Evolutionary conservation across 306 rosid species (phyloP).

Genomic region (Malus orientalis): DNA sequence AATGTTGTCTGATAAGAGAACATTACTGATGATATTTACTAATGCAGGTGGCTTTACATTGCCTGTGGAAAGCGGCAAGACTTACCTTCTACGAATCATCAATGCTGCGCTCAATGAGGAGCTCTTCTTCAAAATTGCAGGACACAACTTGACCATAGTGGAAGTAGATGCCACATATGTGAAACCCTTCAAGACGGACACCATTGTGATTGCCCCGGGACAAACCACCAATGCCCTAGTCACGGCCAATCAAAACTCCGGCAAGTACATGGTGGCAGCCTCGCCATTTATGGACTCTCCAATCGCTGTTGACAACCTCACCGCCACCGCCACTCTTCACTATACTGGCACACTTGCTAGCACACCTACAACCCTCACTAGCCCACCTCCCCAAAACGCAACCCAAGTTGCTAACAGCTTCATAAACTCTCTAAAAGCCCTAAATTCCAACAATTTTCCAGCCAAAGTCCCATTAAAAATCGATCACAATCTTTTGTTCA

Average conservation of each 20-base stretch:
- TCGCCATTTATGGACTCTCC: conserved; percentile 88
- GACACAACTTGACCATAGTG: conserved; percentile 62
- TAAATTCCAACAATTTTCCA: conserved; percentile 65
- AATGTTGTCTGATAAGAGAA: neutral
- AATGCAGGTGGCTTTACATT: conserved; percentile 48
- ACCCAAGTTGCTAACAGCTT: conserved; percentile 61
- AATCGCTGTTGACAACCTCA: conserved; percentile 47
- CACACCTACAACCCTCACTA: conserved; percentile 40
- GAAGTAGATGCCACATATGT: conserved; percentile 83
- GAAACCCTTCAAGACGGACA: conserved; percentile 65
- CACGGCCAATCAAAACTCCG: conserved; percentile 47
- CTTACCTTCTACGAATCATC: conserved; percentile 61
- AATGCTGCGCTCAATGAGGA: conserved; percentile 98
- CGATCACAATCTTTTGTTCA: conserved; percentile 59
- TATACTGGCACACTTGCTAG: conserved; percentile 46
- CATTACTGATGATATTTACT: neutral
- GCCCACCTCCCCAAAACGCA: conserved; percentile 64
- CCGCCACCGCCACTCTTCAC: conserved; percentile 60
- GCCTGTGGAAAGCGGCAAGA: conserved; percentile 53
- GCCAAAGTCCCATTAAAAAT: conserved; percentile 50
- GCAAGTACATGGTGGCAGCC: conserved; percentile 53
- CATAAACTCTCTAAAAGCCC: conserved; percentile 39
- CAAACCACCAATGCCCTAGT: conserved; percentile 80
- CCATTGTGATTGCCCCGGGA: conserved; percentile 73
- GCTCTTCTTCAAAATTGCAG: conserved; percentile 88